Percentiles rank a stretch among this genome's conserved stretches.
Evolutionary conservation across 179 eudicot species (phyloP).

Genomic region (Spergularia azorica): DNA sequence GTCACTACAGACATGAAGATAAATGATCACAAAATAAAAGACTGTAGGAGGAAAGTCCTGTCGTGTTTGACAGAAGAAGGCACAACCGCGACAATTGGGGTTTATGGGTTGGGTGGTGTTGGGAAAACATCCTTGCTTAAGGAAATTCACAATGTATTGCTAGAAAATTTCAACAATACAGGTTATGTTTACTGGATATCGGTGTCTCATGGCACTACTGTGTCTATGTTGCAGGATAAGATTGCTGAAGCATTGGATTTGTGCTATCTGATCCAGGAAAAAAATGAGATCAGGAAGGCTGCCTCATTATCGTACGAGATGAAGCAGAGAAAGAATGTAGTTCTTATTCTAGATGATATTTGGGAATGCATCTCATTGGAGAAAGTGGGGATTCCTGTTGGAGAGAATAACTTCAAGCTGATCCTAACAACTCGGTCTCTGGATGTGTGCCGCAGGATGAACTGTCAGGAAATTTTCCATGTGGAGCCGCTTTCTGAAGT

Average conservation of each 20-base stretch:
- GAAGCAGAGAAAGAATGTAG: conserved; percentile 20
- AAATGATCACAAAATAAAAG: conserved; percentile 8
- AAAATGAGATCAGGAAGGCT: conserved; percentile 24
- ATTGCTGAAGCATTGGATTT: conserved; percentile 27
- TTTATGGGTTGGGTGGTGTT: conserved; percentile 26
- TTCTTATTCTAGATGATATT: conserved; percentile 26
- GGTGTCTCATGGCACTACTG: conserved; percentile 22
- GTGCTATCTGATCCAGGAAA: conserved; percentile 16
- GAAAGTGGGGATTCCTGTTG: conserved; percentile 32
- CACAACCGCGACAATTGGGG: conserved; percentile 12
- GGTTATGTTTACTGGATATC: conserved; percentile 23
- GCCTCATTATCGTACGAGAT: conserved; percentile 19
- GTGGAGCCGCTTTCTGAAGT: conserved; percentile 31
- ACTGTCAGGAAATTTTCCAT: conserved; percentile 20
- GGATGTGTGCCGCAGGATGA: conserved; percentile 32
- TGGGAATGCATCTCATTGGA: conserved; percentile 29
- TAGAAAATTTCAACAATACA: conserved; percentile 11
- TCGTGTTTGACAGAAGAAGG: conserved; percentile 23
- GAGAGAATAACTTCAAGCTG: conserved; percentile 28
- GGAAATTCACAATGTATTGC: conserved; percentile 27
- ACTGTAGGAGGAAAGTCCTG: conserved; percentile 23
- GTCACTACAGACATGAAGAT: conserved; percentile 23
- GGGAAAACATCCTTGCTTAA: conserved; percentile 30
- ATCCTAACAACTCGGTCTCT: conserved; percentile 32
- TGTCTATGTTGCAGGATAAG: conserved; percentile 26